Conservation (phyloP, 2,329 filamentous ascomycete genomes). For the Geosmithia putterillii region DNA sequence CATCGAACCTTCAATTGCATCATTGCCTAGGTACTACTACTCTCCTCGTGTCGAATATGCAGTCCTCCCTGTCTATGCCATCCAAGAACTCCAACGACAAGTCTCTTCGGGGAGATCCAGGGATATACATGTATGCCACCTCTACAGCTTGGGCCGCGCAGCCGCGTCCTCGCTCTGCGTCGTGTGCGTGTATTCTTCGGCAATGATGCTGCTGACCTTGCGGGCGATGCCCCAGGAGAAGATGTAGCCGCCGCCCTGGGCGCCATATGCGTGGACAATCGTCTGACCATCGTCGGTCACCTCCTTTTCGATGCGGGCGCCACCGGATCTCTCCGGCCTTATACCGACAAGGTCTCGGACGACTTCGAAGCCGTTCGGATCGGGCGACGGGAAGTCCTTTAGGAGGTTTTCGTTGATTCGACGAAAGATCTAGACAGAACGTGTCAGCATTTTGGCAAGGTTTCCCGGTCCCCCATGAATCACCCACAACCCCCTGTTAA, state of each 20-base stretch:
- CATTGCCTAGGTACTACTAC: too few relatives aligned
- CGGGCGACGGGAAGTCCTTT: constrained; percentile 1
- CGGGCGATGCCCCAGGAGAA: neutral
- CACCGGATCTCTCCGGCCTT: neutral
- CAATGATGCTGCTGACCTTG: neutral
- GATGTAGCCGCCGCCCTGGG: neutral
- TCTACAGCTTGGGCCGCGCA: too few relatives aligned
- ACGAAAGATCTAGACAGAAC: constrained; percentile 2
- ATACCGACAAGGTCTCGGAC: constrained; percentile 1
- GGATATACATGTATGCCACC: too few relatives aligned
- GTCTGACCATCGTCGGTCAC: neutral
- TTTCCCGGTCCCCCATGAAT: neutral
- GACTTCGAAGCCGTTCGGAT: neutral
- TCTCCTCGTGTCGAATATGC: too few relatives aligned
- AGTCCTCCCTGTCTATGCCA: too few relatives aligned
- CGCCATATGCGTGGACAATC: constrained; percentile 1
- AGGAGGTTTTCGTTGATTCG: constrained; percentile 4
- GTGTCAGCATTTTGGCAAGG: neutral
- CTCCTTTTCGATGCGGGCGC: constrained; percentile 1
- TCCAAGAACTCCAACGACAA: too few relatives aligned
- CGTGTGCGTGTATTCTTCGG: too few relatives aligned
- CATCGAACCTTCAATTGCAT: too few relatives aligned
- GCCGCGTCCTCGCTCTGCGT: too few relatives aligned
- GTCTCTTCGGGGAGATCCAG: too few relatives aligned
- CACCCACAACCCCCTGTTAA: too few relatives aligned